Percentiles rank a stretch among this genome's conserved stretches.
Evolutionary conservation across 805 yeast genomes (phyloP).

Genomic region (Cyberlindnera veronae): DNA sequence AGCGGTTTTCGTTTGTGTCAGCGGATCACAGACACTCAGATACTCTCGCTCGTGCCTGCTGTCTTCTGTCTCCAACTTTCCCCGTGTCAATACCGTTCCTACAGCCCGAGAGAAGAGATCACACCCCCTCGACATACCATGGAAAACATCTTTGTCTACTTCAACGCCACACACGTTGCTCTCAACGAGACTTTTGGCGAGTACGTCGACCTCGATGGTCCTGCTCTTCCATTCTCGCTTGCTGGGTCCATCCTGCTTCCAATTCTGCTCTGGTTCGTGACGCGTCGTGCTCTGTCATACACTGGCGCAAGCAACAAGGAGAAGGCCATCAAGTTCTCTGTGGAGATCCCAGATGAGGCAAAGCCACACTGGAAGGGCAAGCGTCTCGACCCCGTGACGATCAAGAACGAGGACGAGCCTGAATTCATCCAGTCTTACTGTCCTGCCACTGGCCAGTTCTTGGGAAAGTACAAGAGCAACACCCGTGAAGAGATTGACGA

Average conservation of each 20-base stretch:
- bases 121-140: too few relatives aligned
- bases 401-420: slow-evolving; percentile 60
- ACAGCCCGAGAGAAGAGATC: too few relatives aligned
- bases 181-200: slow-evolving; percentile 25
- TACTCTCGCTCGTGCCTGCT: too few relatives aligned
- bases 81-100: too few relatives aligned
- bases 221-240: slow-evolving; percentile 21
- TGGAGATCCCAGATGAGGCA: slow-evolving; percentile 71
- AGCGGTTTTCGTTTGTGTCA: too few relatives aligned
- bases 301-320: slow-evolving; percentile 9
- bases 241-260: slow-evolving; percentile 15
- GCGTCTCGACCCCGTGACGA: slow-evolving; percentile 60
- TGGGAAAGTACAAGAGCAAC: slow-evolving; percentile 69
- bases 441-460: slow-evolving; percentile 91
- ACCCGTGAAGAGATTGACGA: slow-evolving; percentile 68
- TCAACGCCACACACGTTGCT: slow-evolving; percentile 21
- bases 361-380: slow-evolving; percentile 91
- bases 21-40: too few relatives aligned
- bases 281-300: slow-evolving; percentile 13
- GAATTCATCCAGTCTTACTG: slow-evolving; percentile 77
- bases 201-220: slow-evolving; percentile 14
- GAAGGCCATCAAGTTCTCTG: slow-evolving; percentile 41
- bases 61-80: too few relatives aligned
- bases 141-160: slow-evolving; percentile 18
- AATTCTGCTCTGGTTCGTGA: slow-evolving; percentile 9